A percentile compares a stretch with the other conserved stretches of the same genome.
phyloP scores from a whole-genome alignment of 306 rosid genomes.

The Quercus parvula region DNA sequence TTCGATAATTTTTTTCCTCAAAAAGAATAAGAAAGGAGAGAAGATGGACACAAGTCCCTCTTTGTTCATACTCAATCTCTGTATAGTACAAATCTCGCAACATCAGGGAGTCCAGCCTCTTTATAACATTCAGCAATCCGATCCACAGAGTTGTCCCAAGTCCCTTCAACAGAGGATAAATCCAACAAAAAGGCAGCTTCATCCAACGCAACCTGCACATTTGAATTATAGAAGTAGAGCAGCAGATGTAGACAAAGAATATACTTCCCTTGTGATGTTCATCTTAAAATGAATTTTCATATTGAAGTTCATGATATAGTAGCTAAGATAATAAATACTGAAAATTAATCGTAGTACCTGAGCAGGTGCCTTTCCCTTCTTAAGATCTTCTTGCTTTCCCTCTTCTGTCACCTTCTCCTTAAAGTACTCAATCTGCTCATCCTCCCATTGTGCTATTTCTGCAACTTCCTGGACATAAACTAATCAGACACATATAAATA shows the following conservation, averaged over 20 bases:
- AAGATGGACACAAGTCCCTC: not conserved
- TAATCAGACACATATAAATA: constrained; percentile 1
- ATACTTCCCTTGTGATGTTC: not conserved
- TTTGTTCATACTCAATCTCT: constrained; percentile 38
- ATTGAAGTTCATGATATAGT: not conserved
- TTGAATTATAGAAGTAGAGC: constrained; percentile 5
- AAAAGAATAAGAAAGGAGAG: not conserved
- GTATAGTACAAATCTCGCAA: constrained; percentile 66
- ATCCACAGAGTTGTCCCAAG: constrained; percentile 70
- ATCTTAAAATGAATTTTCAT: not conserved
- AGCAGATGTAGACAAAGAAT: not conserved
- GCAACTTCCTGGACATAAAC: constrained; percentile 72
- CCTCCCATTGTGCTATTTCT: constrained; percentile 85
- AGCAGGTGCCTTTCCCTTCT: constrained; percentile 77
- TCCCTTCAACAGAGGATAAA: constrained; percentile 87
- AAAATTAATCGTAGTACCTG: constrained; percentile 50
- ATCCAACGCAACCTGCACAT: constrained; percentile 73
- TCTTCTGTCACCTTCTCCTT: constrained; percentile 84
- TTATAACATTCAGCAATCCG: constrained; percentile 71
- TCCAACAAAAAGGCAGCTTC: constrained; percentile 93
- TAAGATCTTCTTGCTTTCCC: constrained; percentile 83
- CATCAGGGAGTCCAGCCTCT: constrained; percentile 68
- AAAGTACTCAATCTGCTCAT: constrained; percentile 90
- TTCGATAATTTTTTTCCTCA: too few species aligned
- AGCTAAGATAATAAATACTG: not conserved